These are phyloP conservation scores for Pythium insidiosum DNA, from an alignment of 352 stramenopile species.

Conservation along the genomic window DNA sequence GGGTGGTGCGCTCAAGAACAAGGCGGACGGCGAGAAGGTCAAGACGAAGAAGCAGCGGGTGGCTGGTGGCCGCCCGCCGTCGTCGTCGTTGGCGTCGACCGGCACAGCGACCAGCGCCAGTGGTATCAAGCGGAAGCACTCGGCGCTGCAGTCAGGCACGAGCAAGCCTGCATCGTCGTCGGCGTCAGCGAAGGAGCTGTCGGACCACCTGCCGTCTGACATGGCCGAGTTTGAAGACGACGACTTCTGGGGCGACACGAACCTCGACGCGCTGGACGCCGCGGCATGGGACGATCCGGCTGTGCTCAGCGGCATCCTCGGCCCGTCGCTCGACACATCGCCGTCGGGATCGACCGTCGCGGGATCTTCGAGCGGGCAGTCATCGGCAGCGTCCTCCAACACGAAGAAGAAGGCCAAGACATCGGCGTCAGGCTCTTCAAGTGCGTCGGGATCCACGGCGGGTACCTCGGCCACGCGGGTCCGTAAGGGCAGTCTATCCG, in stretches of 20 bases:
- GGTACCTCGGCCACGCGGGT: constrained; percentile 11
- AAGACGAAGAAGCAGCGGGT: no score
- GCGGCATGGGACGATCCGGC: constrained; percentile 75
- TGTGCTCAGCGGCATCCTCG: constrained; percentile 61
- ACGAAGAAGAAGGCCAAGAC: constrained; percentile 63
- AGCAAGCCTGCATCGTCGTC: no score
- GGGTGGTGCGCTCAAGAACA: no score
- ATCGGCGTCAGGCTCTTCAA: not conserved
- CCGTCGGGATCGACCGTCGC: constrained; percentile 1
- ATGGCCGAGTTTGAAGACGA: constrained; percentile 74
- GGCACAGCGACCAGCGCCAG: no score
- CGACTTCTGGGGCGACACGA: constrained; percentile 82
- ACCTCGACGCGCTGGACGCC: constrained; percentile 77
- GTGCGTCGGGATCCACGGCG: constrained; percentile 11
- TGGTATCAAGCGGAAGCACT: no score
- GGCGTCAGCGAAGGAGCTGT: no score
- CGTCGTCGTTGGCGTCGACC: no score
- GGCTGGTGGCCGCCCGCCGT: no score
- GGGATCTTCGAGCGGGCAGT: constrained; percentile 10
- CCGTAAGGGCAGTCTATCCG: constrained; percentile 59
- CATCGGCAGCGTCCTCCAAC: constrained; percentile 5
- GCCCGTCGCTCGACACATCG: constrained; percentile 15
- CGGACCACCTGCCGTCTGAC: no score
- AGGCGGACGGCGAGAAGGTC: no score
- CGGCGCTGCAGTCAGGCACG: constrained; percentile 6